A percentile compares a stretch with the other conserved stretches of the same genome.
phyloP scores from a whole-genome alignment of 192 early-diverging fungal species.

The Chytriomyces hyalinus region DNA sequence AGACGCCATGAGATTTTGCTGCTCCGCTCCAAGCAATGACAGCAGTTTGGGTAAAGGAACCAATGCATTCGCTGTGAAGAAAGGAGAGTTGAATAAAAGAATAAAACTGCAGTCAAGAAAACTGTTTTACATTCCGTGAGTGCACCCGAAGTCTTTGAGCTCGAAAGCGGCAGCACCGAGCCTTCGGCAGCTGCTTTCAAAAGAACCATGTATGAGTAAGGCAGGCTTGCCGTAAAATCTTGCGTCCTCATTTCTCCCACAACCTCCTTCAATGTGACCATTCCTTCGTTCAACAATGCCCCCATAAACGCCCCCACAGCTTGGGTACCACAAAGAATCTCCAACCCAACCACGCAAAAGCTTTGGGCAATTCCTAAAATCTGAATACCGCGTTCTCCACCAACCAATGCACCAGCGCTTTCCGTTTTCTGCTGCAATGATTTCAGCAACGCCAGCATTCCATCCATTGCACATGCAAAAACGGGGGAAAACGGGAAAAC shows the following conservation, averaged over 20 bases:
- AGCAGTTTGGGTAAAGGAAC: too few species aligned
- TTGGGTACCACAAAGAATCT: slow-evolving; percentile 33
- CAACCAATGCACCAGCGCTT: not conserved
- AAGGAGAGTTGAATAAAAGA: too few species aligned
- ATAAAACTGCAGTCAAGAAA: too few species aligned
- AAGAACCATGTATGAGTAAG: slow-evolving; percentile 6
- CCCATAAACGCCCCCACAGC: slow-evolving; percentile 25
- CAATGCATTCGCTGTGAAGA: too few species aligned
- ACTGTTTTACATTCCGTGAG: not conserved
- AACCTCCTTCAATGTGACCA: not conserved
- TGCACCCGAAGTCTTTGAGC: not conserved
- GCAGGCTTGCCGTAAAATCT: not conserved
- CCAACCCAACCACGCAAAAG: slow-evolving; percentile 33
- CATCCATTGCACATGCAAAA: slow-evolving; percentile 42
- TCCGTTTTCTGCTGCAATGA: slow-evolving; percentile 8
- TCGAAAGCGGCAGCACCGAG: not conserved
- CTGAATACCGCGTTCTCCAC: not conserved
- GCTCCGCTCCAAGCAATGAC: too few species aligned
- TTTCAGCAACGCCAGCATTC: slow-evolving; percentile 35
- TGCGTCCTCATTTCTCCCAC: not conserved
- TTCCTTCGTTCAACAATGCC: slow-evolving; percentile 12
- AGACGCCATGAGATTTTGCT: too few species aligned
- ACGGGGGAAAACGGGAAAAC: slow-evolving; percentile 46
- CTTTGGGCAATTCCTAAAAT: slow-evolving; percentile 18
- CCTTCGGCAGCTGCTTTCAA: not conserved